Conservation (phyloP, 768 basidiomycete genomes). For the Amanita muscaria region DNA sequence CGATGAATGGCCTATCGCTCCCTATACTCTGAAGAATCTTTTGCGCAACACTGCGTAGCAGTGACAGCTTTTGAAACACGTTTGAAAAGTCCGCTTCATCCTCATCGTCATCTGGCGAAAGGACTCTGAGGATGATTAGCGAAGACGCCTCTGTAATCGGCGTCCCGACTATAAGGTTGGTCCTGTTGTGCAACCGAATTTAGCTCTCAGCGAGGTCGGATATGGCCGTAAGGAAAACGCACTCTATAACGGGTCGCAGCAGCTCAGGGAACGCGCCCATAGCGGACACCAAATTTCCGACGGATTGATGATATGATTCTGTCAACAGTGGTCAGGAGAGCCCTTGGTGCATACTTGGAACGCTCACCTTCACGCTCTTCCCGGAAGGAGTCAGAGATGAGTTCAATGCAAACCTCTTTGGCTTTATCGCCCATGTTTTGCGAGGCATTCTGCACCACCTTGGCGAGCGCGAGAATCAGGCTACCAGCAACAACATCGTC, state of each 20-base stretch:
- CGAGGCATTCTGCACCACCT: conserved; percentile 62
- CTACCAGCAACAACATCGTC: conserved; percentile 72
- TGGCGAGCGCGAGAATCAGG: conserved; percentile 66
- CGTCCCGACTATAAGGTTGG: conserved; percentile 59
- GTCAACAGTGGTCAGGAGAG: conserved; percentile 7
- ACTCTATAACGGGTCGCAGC: conserved; percentile 63
- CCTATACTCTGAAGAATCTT: conserved; percentile 65
- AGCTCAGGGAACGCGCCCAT: conserved; percentile 55
- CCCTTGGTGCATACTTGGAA: neutral
- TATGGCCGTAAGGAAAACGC: conserved; percentile 19
- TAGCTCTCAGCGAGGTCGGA: conserved; percentile 1
- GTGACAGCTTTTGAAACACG: conserved; percentile 56
- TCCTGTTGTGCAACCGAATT: conserved; percentile 24
- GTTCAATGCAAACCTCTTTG: conserved; percentile 60
- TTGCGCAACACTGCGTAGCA: conserved; percentile 56
- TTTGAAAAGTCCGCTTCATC: conserved; percentile 26
- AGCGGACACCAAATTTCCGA: conserved; percentile 53
- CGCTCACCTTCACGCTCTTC: conserved; percentile 56
- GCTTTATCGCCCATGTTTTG: conserved; percentile 73
- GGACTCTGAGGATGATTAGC: conserved; percentile 47
- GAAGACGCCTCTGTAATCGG: conserved; percentile 57
- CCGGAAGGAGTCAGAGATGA: conserved; percentile 73
- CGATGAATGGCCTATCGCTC: conserved; percentile 61
- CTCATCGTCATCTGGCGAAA: conserved; percentile 41
- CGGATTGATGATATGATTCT: conserved; percentile 67